Base-by-base conservation (phyloP, 148 eudicot species). In the Camellia japonica region DNA sequence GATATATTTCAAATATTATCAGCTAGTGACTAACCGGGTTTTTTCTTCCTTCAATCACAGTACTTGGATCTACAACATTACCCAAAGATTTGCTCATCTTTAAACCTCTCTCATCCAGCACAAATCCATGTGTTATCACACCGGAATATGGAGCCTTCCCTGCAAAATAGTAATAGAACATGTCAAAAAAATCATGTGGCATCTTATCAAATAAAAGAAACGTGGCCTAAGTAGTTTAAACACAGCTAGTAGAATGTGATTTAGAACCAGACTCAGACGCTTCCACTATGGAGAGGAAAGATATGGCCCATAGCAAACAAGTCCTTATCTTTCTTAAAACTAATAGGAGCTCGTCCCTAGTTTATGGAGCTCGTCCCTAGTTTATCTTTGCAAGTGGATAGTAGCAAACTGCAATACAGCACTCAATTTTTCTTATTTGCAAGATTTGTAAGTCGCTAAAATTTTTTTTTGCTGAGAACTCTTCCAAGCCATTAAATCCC, bases 21-120 rank as follows among this genome's bases (percentile, higher is more conserved):
- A 63, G 51, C 68, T 75, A 62, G 81, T 77, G 83, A 59, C 84
- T 65, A 59, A 91, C 94, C 90, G 83, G 90, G 80, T 86, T 89
- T 80, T 97, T 97, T 58, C 90, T 95, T 79, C 99, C 99, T 73
- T 91, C 99, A 76, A 97, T 97, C 65, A 97, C 91, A 73, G 65
- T 87, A 52, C 83, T 86, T 82, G 99, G 99, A 85, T 97, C 98
- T 20, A 97, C 97, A 83, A 97, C 99, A 86, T 97, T 97, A 71
- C 99, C 99, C 80, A 97, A 41, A 59, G 99, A 97, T 87, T 97
- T 97, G 83, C 99, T 97, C 99, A 97, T 97, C 87, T 97, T 97
- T 51, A 94, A 85, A 68, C 99, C 99, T 85, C 88, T 97, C 86
- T 94, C 98, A 82, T 97, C 99, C 51, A 97, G 88, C 42, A 97